Percentiles rank a stretch among this genome's conserved stretches.
Conservation (phyloP, 1,284 basidiomycete genomes). For the Ceratobasidium sp. region DNA sequence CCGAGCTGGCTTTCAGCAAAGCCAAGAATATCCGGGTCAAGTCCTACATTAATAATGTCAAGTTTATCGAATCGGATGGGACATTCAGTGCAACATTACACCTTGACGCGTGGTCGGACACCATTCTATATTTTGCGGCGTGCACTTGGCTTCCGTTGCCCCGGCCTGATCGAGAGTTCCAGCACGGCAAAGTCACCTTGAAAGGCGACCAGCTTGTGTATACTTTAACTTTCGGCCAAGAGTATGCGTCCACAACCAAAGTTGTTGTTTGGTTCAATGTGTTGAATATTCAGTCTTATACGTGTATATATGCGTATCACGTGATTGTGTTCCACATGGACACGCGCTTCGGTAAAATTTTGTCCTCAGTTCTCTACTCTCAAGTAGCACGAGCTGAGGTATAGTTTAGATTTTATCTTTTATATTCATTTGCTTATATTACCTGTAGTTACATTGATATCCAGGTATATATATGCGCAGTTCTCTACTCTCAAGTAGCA, state of each 20-base stretch:
- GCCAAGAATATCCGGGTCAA: slow-evolving; percentile 16
- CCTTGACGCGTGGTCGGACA: slow-evolving; percentile 36
- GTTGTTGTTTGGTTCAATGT: slow-evolving; percentile 30
- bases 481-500: too few species aligned
- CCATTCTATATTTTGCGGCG: slow-evolving; percentile 28
- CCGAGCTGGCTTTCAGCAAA: slow-evolving; percentile 15
- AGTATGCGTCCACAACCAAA: slow-evolving; percentile 30
- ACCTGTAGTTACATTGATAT: too few species aligned
- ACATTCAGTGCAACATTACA: neutral
- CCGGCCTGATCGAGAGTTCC: slow-evolving; percentile 8
- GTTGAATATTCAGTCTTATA: too few species aligned
- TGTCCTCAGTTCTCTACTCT: too few species aligned
- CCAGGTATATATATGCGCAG: too few species aligned
- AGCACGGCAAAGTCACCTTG: slow-evolving; percentile 13
- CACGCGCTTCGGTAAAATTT: too few species aligned
- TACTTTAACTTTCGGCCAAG: slow-evolving; percentile 32
- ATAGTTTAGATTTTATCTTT: too few species aligned
- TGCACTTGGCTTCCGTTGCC: slow-evolving; percentile 17
- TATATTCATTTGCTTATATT: too few species aligned
- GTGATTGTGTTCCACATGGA: too few species aligned
- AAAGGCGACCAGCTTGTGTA: slow-evolving; percentile 26
- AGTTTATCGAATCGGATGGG: neutral
- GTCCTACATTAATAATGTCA: neutral
- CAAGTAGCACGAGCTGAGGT: too few species aligned
- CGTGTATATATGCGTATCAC: too few species aligned